phyloP scores from a whole-genome alignment of 352 stramenopile species.

The Phytophthora tentaculata region DNA sequence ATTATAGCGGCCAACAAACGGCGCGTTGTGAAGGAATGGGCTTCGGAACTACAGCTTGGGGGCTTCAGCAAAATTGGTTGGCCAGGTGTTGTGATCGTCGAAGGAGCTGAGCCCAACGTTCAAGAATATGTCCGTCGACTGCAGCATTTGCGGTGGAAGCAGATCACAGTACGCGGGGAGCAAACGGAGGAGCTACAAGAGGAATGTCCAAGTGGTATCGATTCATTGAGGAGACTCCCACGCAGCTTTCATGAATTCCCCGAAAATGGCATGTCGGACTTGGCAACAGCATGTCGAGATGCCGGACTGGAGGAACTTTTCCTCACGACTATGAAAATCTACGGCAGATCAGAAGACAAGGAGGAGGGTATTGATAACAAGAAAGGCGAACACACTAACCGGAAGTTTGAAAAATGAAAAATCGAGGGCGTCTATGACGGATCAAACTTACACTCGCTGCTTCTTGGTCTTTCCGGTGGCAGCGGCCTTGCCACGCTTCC shows the following conservation, averaged over 20 bases:
- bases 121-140: slow-evolving; percentile 78
- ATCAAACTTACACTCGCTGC: slow-evolving; percentile 56
- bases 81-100: slow-evolving; percentile 80
- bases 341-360: slow-evolving; percentile 32
- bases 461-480: slow-evolving; percentile 43
- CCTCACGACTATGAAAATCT: slow-evolving; percentile 85
- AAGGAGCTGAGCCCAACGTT: slow-evolving; percentile 56
- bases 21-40: slow-evolving; percentile 75
- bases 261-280: slow-evolving; percentile 68
- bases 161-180: slow-evolving; percentile 82
- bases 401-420: slow-evolving; percentile 17
- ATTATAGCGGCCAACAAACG: slow-evolving; percentile 81
- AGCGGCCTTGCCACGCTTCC: slow-evolving; percentile 33
- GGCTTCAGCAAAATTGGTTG: slow-evolving; percentile 86
- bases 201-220: slow-evolving; percentile 11
- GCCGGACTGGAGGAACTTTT: slow-evolving; percentile 73
- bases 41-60: slow-evolving; percentile 64
- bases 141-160: slow-evolving; percentile 81
- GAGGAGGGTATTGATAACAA: slow-evolving; percentile 22
- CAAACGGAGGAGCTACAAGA: slow-evolving; percentile 49
- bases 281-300: slow-evolving; percentile 55
- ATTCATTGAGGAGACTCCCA: slow-evolving; percentile 48
- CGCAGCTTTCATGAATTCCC: slow-evolving; percentile 63
- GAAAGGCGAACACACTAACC: slow-evolving; percentile 10
- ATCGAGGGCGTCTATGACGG: slow-evolving; percentile 32